Percentiles rank a stretch among this genome's conserved stretches.
phyloP scores from a whole-genome alignment of 1,284 basidiomycete genomes.

The Athelia psychrophila region DNA sequence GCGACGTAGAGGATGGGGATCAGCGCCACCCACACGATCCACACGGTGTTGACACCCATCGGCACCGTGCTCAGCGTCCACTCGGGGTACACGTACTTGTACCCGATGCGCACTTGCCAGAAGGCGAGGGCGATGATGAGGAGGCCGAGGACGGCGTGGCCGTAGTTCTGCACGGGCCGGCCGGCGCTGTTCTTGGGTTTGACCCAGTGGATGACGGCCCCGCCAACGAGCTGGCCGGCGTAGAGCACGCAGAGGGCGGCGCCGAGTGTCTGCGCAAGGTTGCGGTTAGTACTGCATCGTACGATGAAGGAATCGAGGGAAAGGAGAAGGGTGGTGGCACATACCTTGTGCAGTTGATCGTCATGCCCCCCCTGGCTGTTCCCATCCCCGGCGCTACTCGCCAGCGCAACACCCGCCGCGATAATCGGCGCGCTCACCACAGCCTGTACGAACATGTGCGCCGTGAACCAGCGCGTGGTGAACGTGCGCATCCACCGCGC shows the following conservation, averaged over 20 bases:
- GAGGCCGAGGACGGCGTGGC: conserved; percentile 53
- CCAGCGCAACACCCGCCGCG: conserved; percentile 46
- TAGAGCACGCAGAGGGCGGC: conserved; percentile 60
- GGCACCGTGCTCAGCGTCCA: too few relatives aligned
- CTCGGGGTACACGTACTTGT: conserved; percentile 29
- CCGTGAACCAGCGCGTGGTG: conserved; percentile 52
- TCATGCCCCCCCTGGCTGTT: conserved; percentile 29
- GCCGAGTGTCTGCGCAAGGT: conserved; percentile 44
- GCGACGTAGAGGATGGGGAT: conserved; percentile 42
- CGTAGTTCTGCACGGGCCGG: conserved; percentile 56
- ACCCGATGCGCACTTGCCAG: conserved; percentile 52
- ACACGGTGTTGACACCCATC: too few relatives aligned
- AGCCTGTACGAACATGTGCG: conserved; percentile 49
- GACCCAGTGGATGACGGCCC: conserved; percentile 56
- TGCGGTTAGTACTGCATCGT: too few relatives aligned
- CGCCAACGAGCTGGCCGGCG: conserved; percentile 52
- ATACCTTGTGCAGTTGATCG: conserved; percentile 50
- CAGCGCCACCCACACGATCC: conserved; percentile 46
- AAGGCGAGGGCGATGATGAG: conserved; percentile 46
- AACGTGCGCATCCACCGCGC: conserved; percentile 57
- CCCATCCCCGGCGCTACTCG: conserved; percentile 42
- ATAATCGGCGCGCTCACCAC: conserved; percentile 46
- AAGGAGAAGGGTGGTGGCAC: too few relatives aligned
- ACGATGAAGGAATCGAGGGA: too few relatives aligned
- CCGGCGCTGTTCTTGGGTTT: conserved; percentile 37